These are phyloP conservation scores for Elsinoe arachidis DNA, from an alignment of 2,329 filamentous ascomycete species.

Conservation along the genomic window DNA sequence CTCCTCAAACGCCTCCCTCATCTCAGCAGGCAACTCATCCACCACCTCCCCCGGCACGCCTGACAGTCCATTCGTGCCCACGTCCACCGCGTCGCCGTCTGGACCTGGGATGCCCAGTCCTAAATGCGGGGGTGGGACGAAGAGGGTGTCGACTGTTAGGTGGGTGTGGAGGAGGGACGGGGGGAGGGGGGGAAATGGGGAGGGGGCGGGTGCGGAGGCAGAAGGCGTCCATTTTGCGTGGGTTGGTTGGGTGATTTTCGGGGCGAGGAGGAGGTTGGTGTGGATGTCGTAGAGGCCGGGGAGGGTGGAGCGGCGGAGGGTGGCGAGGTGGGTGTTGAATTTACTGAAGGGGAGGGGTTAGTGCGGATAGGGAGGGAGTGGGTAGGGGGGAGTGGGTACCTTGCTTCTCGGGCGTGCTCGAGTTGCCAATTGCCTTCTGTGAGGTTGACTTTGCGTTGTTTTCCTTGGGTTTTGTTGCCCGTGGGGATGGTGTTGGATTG, in stretches of 20 bases:
- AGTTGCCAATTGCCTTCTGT: slow-evolving; percentile 95
- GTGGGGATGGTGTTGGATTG: slow-evolving; percentile 62
- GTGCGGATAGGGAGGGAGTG: slow-evolving; percentile 16
- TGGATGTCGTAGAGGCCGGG: slow-evolving; percentile 85
- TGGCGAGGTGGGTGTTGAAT: slow-evolving; percentile 70
- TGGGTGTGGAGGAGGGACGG: slow-evolving; percentile 52
- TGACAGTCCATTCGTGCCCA: slow-evolving; percentile 48
- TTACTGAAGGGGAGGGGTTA: slow-evolving; percentile 45
- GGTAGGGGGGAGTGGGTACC: slow-evolving; percentile 47
- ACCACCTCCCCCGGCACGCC: slow-evolving; percentile 57
- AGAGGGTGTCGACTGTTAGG: slow-evolving; percentile 53
- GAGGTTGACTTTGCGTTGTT: slow-evolving; percentile 68
- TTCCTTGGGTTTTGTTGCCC: slow-evolving; percentile 65
- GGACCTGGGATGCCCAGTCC: slow-evolving; percentile 52
- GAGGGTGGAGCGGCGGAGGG: slow-evolving; percentile 59
- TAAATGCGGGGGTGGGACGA: slow-evolving; percentile 50
- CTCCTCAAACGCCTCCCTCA: slow-evolving; percentile 61
- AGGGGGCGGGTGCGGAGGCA: slow-evolving; percentile 21
- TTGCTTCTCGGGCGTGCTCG: slow-evolving; percentile 84
- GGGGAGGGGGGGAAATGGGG: slow-evolving; percentile 46
- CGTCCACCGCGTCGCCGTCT: slow-evolving; percentile 42
- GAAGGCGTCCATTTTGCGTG: slow-evolving; percentile 75
- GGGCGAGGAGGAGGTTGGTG: slow-evolving; percentile 85
- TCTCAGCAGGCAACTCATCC: slow-evolving; percentile 59
- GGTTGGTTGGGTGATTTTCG: slow-evolving; percentile 79